These are phyloP conservation scores for Setaria italica DNA, from an alignment of 202 grass and related monocot species.

Conservation along the genomic window DNA sequence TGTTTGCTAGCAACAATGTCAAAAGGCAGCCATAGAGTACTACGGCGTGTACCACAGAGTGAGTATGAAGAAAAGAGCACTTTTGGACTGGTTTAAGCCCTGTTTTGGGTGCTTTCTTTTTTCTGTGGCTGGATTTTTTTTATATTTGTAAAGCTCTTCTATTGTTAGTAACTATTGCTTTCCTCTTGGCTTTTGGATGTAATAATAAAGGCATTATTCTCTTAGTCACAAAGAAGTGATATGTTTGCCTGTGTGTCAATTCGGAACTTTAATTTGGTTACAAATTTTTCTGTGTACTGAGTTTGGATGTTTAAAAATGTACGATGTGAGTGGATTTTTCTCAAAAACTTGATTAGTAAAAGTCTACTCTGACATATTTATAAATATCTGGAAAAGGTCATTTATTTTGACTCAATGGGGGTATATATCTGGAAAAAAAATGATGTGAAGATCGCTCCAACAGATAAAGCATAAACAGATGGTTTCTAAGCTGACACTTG, in stretches of 20 bases:
- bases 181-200: not conserved
- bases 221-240: not conserved
- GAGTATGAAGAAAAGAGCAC: slow-evolving; percentile 25
- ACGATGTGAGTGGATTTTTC: not conserved
- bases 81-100: slow-evolving; percentile 28
- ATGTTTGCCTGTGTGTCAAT: not conserved
- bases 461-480: not conserved
- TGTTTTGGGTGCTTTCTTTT: not conserved
- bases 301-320: not conserved
- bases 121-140: not conserved
- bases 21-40: slow-evolving; percentile 38
- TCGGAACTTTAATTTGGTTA: not conserved
- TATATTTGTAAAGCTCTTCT: not conserved
- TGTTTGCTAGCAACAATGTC: slow-evolving; percentile 59
- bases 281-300: not conserved
- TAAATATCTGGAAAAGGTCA: not conserved
- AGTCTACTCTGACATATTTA: not conserved
- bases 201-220: not conserved
- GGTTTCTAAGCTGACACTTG: not conserved
- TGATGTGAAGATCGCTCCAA: not conserved
- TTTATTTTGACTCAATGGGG: not conserved
- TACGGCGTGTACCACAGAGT: slow-evolving; percentile 7
- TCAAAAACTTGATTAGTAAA: not conserved
- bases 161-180: not conserved
- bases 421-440: not conserved